A percentile compares a stretch with the other conserved stretches of the same genome.
Evolutionary conservation across 2,329 filamentous ascomycete genomes (phyloP).

Genomic region (Raffaelea deltoideospora): DNA sequence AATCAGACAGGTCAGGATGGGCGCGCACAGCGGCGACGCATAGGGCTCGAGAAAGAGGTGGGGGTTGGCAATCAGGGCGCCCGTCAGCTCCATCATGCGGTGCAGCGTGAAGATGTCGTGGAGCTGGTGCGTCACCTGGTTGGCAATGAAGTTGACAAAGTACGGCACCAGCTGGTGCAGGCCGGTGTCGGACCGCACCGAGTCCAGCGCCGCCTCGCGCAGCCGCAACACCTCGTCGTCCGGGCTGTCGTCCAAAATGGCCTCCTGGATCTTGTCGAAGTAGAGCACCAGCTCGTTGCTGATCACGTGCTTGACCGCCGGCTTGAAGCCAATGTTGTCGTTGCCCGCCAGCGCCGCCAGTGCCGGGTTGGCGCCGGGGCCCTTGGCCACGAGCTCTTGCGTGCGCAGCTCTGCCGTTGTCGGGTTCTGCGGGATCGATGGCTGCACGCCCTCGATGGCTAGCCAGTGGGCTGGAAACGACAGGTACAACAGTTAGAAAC

Average conservation of each 20-base stretch:
- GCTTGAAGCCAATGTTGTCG: constrained; percentile 72
- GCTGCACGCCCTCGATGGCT: constrained; percentile 92
- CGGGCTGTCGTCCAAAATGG: constrained; percentile 74
- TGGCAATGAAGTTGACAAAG: constrained; percentile 88
- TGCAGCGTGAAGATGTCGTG: constrained; percentile 79
- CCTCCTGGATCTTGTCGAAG: constrained; percentile 87
- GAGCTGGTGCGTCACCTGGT: constrained; percentile 87
- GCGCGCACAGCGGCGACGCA: constrained; percentile 55
- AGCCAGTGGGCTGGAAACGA: constrained; percentile 97
- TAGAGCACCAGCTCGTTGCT: constrained; percentile 93
- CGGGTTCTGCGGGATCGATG: constrained; percentile 91
- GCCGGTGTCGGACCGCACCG: constrained; percentile 75
- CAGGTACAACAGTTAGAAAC: no score
- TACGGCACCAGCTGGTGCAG: constrained; percentile 93
- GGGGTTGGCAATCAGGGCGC: constrained; percentile 71
- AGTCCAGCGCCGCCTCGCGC: constrained; percentile 71
- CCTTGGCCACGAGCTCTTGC: constrained; percentile 79
- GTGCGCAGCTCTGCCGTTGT: constrained; percentile 70
- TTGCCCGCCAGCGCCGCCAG: constrained; percentile 71
- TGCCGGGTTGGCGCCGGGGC: constrained; percentile 72
- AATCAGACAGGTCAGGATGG: constrained; percentile 82
- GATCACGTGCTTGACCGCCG: constrained; percentile 86
- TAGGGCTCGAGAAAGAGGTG: constrained; percentile 58
- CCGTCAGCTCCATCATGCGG: constrained; percentile 83
- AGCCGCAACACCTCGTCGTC: constrained; percentile 60